phyloP scores from a whole-genome alignment of 2,329 filamentous ascomycete species.

The Trichoderma koningii region DNA sequence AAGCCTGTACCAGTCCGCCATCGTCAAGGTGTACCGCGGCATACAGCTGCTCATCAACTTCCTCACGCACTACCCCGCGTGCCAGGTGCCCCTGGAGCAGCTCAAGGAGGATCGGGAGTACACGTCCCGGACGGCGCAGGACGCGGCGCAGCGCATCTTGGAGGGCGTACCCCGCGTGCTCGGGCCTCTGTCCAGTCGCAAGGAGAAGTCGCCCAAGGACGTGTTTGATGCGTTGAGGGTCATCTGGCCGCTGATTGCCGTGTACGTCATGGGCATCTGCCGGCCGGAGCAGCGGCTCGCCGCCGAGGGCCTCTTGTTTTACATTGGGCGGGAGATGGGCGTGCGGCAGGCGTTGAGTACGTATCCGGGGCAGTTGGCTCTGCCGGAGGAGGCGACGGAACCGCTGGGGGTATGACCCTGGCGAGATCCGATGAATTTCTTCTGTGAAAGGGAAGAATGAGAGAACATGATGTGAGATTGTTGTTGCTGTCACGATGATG shows the following conservation, averaged over 20 bases:
- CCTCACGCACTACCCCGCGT: conserved; percentile 38
- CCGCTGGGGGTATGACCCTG: conserved; percentile 29
- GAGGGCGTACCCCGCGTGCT: conserved; percentile 34
- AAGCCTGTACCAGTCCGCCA: conserved; percentile 39
- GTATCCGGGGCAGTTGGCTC: conserved; percentile 27
- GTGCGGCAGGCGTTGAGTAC: conserved; percentile 42
- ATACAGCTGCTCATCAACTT: conserved; percentile 41
- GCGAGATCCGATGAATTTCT: neutral
- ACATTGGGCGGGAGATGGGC: conserved; percentile 43
- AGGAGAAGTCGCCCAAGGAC: conserved; percentile 38
- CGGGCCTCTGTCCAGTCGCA: conserved; percentile 31
- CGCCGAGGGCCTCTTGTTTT: conserved; percentile 36
- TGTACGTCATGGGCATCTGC: conserved; percentile 38
- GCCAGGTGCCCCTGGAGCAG: conserved; percentile 32
- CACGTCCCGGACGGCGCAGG: conserved; percentile 36
- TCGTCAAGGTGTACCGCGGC: conserved; percentile 42
- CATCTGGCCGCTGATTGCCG: conserved; percentile 43
- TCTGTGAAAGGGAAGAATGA: neutral
- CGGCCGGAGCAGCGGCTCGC: conserved; percentile 35
- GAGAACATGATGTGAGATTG: neutral
- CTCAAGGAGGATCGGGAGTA: conserved; percentile 37
- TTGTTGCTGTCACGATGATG: neutral
- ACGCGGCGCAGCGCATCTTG: conserved; percentile 37
- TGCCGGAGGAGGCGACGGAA: conserved; percentile 36
- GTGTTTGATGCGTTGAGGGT: conserved; percentile 44